phyloP scores from a whole-genome alignment of 768 basidiomycete species.

The Kwoniella newhampshirensis region DNA sequence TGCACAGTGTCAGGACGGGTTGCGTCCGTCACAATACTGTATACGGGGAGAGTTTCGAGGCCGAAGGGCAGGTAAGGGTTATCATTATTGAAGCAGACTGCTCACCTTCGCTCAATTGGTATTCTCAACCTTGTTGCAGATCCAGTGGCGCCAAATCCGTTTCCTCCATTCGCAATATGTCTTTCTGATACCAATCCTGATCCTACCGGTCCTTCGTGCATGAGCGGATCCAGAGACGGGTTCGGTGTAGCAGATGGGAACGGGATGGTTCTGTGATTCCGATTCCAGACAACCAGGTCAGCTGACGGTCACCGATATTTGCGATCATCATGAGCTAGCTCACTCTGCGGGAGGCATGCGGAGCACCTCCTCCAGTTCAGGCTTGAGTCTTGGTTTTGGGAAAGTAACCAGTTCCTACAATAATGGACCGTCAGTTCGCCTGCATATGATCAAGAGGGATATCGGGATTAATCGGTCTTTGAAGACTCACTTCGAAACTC shows the following conservation, averaged over 20 bases:
- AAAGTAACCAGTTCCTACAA: conserved; percentile 83
- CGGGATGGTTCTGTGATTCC: conserved; percentile 59
- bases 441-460: not conserved
- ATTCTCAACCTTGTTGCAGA: conserved; percentile 62
- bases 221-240: conserved; percentile 49
- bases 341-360: conserved; percentile 39
- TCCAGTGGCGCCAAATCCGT: conserved; percentile 3
- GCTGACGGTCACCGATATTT: not conserved
- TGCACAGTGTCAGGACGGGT: conserved; percentile 6
- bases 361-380: conserved; percentile 65
- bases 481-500: conserved; percentile 79
- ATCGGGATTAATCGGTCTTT: not conserved
- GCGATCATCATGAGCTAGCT: conserved; percentile 55
- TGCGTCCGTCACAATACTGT: no score
- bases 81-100: conserved; percentile 6
- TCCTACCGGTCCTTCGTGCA: conserved; percentile 47
- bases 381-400: conserved; percentile 70
- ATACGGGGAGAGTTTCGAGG: conserved; percentile 11
- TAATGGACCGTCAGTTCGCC: not conserved
- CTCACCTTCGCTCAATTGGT: conserved; percentile 78
- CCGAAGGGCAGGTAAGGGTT: not conserved
- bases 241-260: conserved; percentile 65
- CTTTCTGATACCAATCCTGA: conserved; percentile 19
- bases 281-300: not conserved
- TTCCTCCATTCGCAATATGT: conserved; percentile 22